Evolutionary conservation across 1,284 basidiomycete genomes (phyloP).

Genomic region (Xerocomus nothofagi): DNA sequence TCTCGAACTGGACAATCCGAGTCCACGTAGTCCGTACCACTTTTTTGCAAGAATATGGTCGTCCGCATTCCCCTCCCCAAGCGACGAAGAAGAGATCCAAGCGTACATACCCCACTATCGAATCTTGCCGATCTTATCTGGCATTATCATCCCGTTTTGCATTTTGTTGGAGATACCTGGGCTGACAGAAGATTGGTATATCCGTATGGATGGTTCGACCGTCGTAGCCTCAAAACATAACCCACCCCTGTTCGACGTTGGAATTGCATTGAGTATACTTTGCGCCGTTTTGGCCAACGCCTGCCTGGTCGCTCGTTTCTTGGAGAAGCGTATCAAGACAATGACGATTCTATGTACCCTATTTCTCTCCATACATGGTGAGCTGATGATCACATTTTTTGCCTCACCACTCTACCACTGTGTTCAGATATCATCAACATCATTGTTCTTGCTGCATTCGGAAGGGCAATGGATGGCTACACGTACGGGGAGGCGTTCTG

Average conservation of each 20-base stretch:
- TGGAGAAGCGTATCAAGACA: conserved; percentile 61
- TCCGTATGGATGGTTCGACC: conserved; percentile 48
- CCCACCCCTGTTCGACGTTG: conserved; percentile 59
- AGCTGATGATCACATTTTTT: conserved; percentile 17
- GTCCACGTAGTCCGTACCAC: not conserved
- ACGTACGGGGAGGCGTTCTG: conserved; percentile 76
- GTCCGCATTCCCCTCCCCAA: conserved; percentile 23
- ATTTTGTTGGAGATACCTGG: conserved; percentile 82
- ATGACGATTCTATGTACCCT: conserved; percentile 66
- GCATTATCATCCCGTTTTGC: conserved; percentile 71
- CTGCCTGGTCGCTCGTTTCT: conserved; percentile 68
- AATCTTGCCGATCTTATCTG: conserved; percentile 64
- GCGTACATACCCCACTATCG: conserved; percentile 48
- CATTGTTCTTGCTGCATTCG: conserved; percentile 61
- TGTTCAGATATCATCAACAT: conserved; percentile 69
- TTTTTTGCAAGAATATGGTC: conserved; percentile 9
- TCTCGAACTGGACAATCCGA: not conserved
- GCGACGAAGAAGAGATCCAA: conserved; percentile 27
- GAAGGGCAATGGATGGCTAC: conserved; percentile 66
- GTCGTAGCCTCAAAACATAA: conserved; percentile 55
- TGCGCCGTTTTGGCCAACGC: conserved; percentile 71
- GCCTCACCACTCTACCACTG: not conserved
- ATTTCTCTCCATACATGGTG: conserved; percentile 68
- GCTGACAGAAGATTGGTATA: conserved; percentile 69
- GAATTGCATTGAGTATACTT: conserved; percentile 64